Evolutionary conservation across 176 grass and related monocot species (phyloP).

Genomic region (Carex pumila): DNA sequence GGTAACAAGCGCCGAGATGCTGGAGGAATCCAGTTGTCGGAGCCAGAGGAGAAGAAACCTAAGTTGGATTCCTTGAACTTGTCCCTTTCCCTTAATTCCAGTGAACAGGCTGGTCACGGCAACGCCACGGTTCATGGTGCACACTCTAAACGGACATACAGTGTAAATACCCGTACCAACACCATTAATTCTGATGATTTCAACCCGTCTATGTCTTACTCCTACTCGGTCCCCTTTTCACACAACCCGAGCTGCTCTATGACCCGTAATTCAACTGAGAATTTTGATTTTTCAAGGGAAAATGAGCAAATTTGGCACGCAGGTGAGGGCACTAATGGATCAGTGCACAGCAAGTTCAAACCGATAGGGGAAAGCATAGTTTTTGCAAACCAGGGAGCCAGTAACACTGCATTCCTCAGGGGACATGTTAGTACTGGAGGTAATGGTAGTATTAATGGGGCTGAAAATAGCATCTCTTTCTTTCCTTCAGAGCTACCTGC

Average conservation of each 20-base stretch:
- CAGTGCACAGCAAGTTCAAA: slow-evolving; percentile 93
- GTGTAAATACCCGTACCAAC: slow-evolving; percentile 52
- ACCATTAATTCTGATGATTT: slow-evolving; percentile 86
- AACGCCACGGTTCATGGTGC: slow-evolving; percentile 7
- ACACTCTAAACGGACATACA: slow-evolving; percentile 34
- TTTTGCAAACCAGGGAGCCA: slow-evolving; percentile 40
- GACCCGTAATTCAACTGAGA: slow-evolving; percentile 89
- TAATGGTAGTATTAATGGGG: background rate
- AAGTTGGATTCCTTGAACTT: slow-evolving; percentile 26
- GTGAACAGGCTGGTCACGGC: slow-evolving; percentile 7
- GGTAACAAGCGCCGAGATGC: slow-evolving; percentile 16
- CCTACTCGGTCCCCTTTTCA: slow-evolving; percentile 82
- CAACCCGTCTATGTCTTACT: slow-evolving; percentile 61
- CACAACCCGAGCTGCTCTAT: slow-evolving; percentile 99
- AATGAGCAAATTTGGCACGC: slow-evolving; percentile 51
- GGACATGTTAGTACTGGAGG: background rate
- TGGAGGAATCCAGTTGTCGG: background rate
- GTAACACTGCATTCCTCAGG: slow-evolving; percentile 18
- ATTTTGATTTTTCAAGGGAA: slow-evolving; percentile 55
- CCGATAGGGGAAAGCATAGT: slow-evolving; percentile 90
- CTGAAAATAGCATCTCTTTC: slow-evolving; percentile 47
- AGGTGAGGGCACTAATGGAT: slow-evolving; percentile 95
- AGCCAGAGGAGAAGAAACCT: slow-evolving; percentile 19
- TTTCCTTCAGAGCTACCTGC: slow-evolving; percentile 81
- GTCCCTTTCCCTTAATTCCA: slow-evolving; percentile 63